A percentile compares a stretch with the other conserved stretches of the same genome.
phyloP scores from a whole-genome alignment of 208 protist species.

The Trypanosomatidae sp. region DNA sequence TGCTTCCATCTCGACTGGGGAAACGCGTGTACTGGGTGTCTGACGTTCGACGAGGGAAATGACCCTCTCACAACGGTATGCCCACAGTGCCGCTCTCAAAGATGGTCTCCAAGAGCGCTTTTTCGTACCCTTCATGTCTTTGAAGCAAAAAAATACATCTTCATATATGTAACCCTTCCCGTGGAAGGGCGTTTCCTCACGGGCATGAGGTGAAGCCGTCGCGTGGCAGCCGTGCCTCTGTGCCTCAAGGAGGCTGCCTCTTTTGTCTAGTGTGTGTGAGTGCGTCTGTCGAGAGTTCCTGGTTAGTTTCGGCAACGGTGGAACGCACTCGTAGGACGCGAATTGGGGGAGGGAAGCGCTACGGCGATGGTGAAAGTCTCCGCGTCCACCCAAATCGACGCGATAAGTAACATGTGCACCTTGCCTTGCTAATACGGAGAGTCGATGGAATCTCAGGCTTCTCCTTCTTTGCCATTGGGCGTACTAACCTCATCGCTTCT shows the following conservation, averaged over 20 bases:
- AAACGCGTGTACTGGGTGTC: not conserved
- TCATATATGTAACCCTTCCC: not conserved
- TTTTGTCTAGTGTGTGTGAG: not conserved
- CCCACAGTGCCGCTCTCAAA: not conserved
- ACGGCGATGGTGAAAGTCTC: not conserved
- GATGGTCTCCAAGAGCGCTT: not conserved
- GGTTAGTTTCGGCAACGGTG: not conserved
- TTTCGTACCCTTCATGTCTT: not conserved
- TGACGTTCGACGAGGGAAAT: constrained; percentile 36
- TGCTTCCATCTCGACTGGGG: not conserved
- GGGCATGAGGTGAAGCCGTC: not conserved
- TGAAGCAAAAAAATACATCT: not conserved
- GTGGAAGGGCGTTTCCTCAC: not conserved
- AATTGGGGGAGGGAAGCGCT: not conserved
- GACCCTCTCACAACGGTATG: constrained; percentile 21
- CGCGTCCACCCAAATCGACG: not conserved
- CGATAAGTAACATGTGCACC: too few relatives aligned
- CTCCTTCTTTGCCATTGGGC: not conserved
- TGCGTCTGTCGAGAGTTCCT: not conserved
- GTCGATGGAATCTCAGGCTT: not conserved
- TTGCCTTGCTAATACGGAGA: not conserved
- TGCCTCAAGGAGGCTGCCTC: not conserved
- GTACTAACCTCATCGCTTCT: not conserved
- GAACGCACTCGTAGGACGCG: not conserved
- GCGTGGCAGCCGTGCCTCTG: not conserved